Evolutionary conservation across 2,329 filamentous ascomycete species (phyloP).

Genomic region (Cladosporium sp.): DNA sequence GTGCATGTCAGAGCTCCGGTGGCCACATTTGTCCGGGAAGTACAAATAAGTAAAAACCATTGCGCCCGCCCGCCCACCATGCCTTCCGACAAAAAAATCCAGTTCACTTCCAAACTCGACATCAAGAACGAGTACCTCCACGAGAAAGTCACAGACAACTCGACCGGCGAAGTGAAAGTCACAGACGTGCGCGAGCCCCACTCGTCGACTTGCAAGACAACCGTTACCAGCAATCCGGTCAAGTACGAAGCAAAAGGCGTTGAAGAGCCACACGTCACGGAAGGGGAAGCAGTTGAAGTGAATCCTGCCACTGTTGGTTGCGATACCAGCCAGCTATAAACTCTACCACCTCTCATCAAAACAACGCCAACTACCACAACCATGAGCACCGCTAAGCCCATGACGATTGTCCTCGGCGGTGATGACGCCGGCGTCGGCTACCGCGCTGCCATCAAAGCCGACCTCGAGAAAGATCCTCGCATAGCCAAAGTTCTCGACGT

Average conservation of each 20-base stretch:
- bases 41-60: neutral
- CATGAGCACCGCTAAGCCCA: conserved; percentile 20
- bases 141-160: conserved; percentile 35
- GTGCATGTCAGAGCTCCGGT: neutral
- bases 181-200: conserved; percentile 34
- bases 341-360: neutral
- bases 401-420: conserved; percentile 58
- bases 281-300: conserved; percentile 16
- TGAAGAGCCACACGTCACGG: conserved; percentile 17
- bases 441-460: conserved; percentile 71
- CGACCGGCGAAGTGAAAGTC: conserved; percentile 32
- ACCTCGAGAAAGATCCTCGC: conserved; percentile 63
- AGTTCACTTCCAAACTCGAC: conserved; percentile 38
- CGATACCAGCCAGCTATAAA: conserved; percentile 31
- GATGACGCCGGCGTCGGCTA: conserved; percentile 73
- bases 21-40: conserved; percentile 7
- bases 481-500: conserved; percentile 70
- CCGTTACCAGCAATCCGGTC: conserved; percentile 36
- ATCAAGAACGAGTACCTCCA: conserved; percentile 37
- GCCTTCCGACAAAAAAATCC: conserved; percentile 19
- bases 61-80: neutral
- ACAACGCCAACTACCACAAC: conserved; percentile 6
- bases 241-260: conserved; percentile 31
- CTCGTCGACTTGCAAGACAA: conserved; percentile 28
- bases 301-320: conserved; percentile 21